Conservation (phyloP, 495 filamentous ascomycete genomes). For the Penicillium robsamsonii region DNA sequence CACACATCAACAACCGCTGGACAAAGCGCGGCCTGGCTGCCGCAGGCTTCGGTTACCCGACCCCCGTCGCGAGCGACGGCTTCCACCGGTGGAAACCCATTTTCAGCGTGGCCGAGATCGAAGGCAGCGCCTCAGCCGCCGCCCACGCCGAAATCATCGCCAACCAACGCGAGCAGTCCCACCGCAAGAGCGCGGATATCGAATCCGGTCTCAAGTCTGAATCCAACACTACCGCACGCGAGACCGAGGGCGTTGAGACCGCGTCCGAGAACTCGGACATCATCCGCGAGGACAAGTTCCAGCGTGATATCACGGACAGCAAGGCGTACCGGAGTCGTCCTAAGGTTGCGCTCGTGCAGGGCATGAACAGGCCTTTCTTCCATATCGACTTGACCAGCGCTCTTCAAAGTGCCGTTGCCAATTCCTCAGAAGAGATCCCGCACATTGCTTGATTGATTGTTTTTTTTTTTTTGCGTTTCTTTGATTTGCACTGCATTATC, state of each 20-base stretch:
- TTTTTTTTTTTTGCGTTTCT: neutral
- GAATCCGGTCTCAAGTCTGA: slow-evolving; percentile 40
- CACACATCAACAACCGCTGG: slow-evolving; percentile 94
- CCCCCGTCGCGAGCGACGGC: slow-evolving; percentile 54
- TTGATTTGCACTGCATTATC: slow-evolving; percentile 14
- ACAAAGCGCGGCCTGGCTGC: slow-evolving; percentile 91
- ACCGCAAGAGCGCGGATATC: slow-evolving; percentile 33
- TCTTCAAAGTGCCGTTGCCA: slow-evolving; percentile 82
- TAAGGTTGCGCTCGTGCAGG: slow-evolving; percentile 69
- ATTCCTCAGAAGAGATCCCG: slow-evolving; percentile 42
- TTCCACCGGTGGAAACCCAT: slow-evolving; percentile 88
- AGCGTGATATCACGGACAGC: slow-evolving; percentile 46
- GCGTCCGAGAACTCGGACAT: slow-evolving; percentile 29
- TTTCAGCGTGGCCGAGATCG: slow-evolving; percentile 90
- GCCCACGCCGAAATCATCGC: slow-evolving; percentile 55
- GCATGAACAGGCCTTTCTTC: slow-evolving; percentile 87
- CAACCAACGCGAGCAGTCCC: slow-evolving; percentile 55
- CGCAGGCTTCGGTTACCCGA: slow-evolving; percentile 89
- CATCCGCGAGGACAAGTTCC: slow-evolving; percentile 40
- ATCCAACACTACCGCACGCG: slow-evolving; percentile 27
- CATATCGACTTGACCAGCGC: slow-evolving; percentile 93
- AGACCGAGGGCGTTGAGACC: slow-evolving; percentile 33
- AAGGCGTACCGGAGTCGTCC: slow-evolving; percentile 42
- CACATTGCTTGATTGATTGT: slow-evolving; percentile 12
- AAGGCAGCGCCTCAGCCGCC: slow-evolving; percentile 66